Evolutionary conservation across 352 stramenopile species (phyloP), one percentile per base, ranked within the genome.

Genomic region (Globisporangium cystogenes): DNA sequence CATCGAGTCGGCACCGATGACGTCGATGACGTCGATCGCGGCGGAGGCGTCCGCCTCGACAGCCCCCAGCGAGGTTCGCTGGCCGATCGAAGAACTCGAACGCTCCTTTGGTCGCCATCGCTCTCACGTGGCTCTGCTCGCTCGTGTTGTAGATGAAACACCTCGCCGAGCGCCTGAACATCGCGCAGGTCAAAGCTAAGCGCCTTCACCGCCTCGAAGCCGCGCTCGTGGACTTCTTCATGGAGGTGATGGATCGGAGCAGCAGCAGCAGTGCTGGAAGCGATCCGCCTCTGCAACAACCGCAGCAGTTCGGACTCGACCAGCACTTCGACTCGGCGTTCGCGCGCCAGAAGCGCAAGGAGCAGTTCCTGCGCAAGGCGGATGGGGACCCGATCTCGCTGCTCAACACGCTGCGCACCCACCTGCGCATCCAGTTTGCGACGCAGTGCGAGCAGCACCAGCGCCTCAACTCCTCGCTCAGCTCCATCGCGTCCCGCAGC

Each of bases 181-280:
- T 58, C 8, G 75, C 81, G 7, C 81, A 90, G 39, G 61, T 86
- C 53, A 88, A 88, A 41, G 45, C 85, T 29, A 87, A 87, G 50
- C 63, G 68, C 7, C 70, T 91, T 1, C 53, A 74, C 11, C 76
- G 78, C 0, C 72, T 91, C 7, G 81, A 89, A 46, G 67, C 72
- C 0, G 70, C 76, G 23, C 72, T 91, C 39, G 74, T 79, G 8
- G 81, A 91, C 60, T 76, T 89, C 27, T 83, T 87, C 57, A 74
- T 84, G 51, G 81, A 91, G 49, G 59, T 91, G 16, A 78, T 87
- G 65, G 69, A 82, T 39, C 70, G 72, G 39, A 47, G 47, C 4
- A 45, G 12, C 23, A 23, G 23, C 31, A 27, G 11, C 20, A 12
- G 18, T 26, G 11, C 16, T 23, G 26, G 20, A 24, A 42, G 24